Evolutionary conservation across 2,329 filamentous ascomycete species (phyloP).

Genomic region (Anthostomella pinea): DNA sequence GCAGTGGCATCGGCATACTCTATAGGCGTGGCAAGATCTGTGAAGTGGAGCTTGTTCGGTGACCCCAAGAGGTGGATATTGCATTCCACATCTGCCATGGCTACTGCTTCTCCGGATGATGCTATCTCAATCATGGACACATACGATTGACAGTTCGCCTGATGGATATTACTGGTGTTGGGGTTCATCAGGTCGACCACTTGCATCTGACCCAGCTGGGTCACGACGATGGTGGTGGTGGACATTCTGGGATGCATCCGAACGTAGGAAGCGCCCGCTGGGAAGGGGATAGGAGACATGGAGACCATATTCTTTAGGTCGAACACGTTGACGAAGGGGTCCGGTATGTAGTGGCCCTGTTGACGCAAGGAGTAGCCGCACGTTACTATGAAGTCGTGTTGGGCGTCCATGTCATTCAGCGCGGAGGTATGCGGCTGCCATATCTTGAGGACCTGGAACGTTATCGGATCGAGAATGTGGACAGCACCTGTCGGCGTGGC

Average conservation of each 20-base stretch:
- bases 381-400: conserved; percentile 91
- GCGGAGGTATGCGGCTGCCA: conserved; percentile 89
- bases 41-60: conserved; percentile 80
- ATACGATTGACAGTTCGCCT: conserved; percentile 73
- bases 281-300: conserved; percentile 87
- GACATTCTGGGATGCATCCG: conserved; percentile 95
- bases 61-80: conserved; percentile 87
- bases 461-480: conserved; percentile 79
- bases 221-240: conserved; percentile 91
- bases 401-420: conserved; percentile 96
- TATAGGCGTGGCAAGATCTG: conserved; percentile 73
- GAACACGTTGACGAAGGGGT: conserved; percentile 92
- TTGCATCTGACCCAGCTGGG: conserved; percentile 89
- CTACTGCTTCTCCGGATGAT: conserved; percentile 81
- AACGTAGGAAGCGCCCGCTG: conserved; percentile 88
- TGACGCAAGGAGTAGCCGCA: conserved; percentile 90
- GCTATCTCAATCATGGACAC: conserved; percentile 82
- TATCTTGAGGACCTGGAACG: conserved; percentile 73
- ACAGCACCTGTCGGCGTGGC: conserved; percentile 80
- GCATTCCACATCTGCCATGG: conserved; percentile 74
- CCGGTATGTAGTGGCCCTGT: conserved; percentile 75
- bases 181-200: conserved; percentile 95
- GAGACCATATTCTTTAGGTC: conserved; percentile 88
- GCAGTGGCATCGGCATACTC: conserved; percentile 71
- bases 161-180: conserved; percentile 79